Evolutionary conservation across 192 early-diverging fungal species (phyloP), one percentile per base, ranked within the genome.

Genomic region (Paraglomus occultum): DNA sequence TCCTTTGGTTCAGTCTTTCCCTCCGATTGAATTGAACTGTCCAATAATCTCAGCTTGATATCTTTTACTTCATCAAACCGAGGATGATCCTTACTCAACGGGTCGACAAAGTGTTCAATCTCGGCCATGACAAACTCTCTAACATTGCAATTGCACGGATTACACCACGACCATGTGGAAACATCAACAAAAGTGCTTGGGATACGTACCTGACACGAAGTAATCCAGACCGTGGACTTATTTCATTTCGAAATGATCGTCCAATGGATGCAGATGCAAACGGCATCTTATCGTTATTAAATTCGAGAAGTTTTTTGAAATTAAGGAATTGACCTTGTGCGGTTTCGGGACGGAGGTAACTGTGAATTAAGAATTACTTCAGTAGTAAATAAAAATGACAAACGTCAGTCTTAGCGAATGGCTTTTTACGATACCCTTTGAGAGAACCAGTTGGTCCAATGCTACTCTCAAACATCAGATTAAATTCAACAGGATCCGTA

Each of bases 321-420:
- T 98, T 98, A 65, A 99, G 79, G 77, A 99, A 99, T 80, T 99
- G 97, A 74, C 97, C 97, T 84, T 99, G 97, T 40, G 97, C 96
- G n/a, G 97, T 99, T 81, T 99, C 97, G 49, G 97, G 97, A 22
- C 97, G 89, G 69, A 99, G 85, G 80, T 89, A 98, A 64, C 88
- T 88, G 22, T 70, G 7, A 50, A 17, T 20, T 58, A 43, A 42
- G 20, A 70, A 22, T 7, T 38, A 8, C 2, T 20, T n/a, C n/a
- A n/a, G n/a, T n/a, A n/a, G n/a, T n/a, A n/a, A n/a, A 31, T 43
- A 20, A 20, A 55, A 70, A 10, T 39, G 44, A 43, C 50, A 14
- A 71, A 62, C 20, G 57, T 15, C 6, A 22, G 80, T 18, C 48
- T 38, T 12, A 67, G 8, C 14, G 58, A 67, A n/a, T n/a, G n/a